These are phyloP conservation scores for Gracilaria caudata DNA, from an alignment of 23 red algal species.

Conservation along the genomic window DNA sequence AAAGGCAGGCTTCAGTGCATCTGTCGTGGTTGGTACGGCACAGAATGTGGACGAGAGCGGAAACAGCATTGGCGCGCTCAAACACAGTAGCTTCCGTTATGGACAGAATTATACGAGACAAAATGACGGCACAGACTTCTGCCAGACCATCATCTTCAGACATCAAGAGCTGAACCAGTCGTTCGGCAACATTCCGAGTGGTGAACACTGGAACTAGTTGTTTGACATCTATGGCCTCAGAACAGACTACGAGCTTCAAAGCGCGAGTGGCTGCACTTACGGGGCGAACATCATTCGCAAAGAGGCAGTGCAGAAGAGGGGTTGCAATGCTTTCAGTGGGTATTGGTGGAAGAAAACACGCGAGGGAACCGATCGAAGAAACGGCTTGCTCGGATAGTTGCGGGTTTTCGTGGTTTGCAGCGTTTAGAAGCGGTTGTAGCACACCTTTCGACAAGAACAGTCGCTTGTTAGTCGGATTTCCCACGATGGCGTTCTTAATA, in stretches of 20 bases:
- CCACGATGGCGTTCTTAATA: constrained; percentile 62
- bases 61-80: constrained; percentile 36
- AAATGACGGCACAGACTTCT: constrained; percentile 49
- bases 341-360: constrained; percentile 26
- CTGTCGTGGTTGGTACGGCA: constrained; percentile 40
- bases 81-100: constrained; percentile 13
- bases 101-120: constrained; percentile 15
- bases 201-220: constrained; percentile 5
- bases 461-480: constrained; percentile 64
- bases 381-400: constrained; percentile 49
- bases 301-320: constrained; percentile 18
- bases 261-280: constrained; percentile 54
- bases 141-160: constrained; percentile 44
- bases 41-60: constrained; percentile 58
- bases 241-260: constrained; percentile 39
- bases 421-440: constrained; percentile 14
- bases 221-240: constrained; percentile 8
- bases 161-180: constrained; percentile 35
- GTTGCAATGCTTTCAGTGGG: neutral
- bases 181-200: constrained; percentile 12
- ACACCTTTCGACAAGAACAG: constrained; percentile 34
- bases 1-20: constrained; percentile 41
- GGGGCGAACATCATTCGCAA: constrained; percentile 26
- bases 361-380: constrained; percentile 57
- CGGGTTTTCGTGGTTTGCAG: constrained; percentile 10